Evolutionary conservation across 2,329 filamentous ascomycete species (phyloP), one percentile per base, ranked within the genome.

Genomic region (Dactylellina leptospora): DNA sequence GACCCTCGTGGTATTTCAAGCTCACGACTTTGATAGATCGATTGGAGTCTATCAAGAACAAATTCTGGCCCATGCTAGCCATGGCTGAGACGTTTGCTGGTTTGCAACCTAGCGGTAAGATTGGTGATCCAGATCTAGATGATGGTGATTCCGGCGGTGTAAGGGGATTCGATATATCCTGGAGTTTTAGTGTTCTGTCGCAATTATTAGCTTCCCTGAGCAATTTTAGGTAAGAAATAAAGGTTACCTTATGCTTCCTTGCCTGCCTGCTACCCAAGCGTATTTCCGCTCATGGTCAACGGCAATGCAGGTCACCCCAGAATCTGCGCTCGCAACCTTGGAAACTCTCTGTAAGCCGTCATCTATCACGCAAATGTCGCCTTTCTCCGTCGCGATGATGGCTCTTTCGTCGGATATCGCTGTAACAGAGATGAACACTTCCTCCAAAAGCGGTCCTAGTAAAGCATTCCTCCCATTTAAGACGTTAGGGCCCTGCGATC

Each of bases 331-430:
- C 1, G 79, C 78, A 36, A 86, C 78, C 16, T 81, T 82, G 74
- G 82, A 82, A 55, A 84, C 81, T 11, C 85, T 78, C 83, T 81
- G 60, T 87, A 88, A 23, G 86, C 85, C 74, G 84, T 96, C 90
- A 74, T 97, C 90, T 28, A 97, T 83, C 27, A 96, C 82, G 79
- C 93, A 97, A n/a, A 99, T 83, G 77, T 96, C 90, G 25, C 95
- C 95, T 68, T 87, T 86, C 77, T 97, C 93, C 2, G 93, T 91
- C 80, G 92, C 95, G 42, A 97, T 83, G 40, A 97, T 85, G 16
- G 92, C 89, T 76, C 88, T 90, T 42, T 85, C 85, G 33, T 90
- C 86, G 36, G 90, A 88, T 30, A 96, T 85, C 13, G 86, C 83
- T 13, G 88, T 86, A 3, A 92, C 87, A 74, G 90, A 91, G 16